Conservation (phyloP, 108 stramenopile species). For the Schizochytrium sp. region DNA sequence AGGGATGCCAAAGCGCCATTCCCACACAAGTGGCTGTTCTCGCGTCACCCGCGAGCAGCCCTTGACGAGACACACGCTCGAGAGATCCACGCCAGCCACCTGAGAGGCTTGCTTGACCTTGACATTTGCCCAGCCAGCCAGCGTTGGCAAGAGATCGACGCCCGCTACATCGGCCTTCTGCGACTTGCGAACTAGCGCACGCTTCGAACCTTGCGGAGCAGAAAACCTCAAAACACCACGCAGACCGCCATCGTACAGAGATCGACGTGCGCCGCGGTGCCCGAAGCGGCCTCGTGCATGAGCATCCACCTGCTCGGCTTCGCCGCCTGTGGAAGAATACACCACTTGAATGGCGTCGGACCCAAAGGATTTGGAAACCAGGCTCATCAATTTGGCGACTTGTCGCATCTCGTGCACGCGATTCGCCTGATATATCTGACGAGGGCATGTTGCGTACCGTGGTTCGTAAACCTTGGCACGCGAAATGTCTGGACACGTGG, state of each 20-base stretch:
- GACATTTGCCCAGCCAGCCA: neutral
- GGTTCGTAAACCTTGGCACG: neutral
- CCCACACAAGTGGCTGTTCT: neutral
- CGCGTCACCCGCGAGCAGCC: neutral
- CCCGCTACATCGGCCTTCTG: neutral
- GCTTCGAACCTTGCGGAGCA: neutral
- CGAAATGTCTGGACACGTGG: neutral
- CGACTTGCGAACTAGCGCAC: neutral
- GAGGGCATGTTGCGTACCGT: neutral
- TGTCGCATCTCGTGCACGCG: neutral
- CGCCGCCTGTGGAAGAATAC: neutral
- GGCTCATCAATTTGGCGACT: neutral
- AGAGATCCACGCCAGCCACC: neutral
- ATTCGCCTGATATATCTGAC: neutral
- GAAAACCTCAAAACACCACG: neutral
- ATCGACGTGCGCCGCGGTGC: neutral
- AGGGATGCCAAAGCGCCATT: neutral
- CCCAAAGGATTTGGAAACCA: neutral
- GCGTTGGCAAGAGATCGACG: neutral
- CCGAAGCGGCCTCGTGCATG: neutral
- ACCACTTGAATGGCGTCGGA: neutral
- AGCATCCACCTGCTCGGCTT: neutral
- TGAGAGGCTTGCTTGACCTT: neutral
- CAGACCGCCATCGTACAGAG: constrained; percentile 5
- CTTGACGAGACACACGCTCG: neutral